These are phyloP conservation scores for Candida ascalaphidarum DNA, from an alignment of 805 yeast species.

Conservation along the genomic window DNA sequence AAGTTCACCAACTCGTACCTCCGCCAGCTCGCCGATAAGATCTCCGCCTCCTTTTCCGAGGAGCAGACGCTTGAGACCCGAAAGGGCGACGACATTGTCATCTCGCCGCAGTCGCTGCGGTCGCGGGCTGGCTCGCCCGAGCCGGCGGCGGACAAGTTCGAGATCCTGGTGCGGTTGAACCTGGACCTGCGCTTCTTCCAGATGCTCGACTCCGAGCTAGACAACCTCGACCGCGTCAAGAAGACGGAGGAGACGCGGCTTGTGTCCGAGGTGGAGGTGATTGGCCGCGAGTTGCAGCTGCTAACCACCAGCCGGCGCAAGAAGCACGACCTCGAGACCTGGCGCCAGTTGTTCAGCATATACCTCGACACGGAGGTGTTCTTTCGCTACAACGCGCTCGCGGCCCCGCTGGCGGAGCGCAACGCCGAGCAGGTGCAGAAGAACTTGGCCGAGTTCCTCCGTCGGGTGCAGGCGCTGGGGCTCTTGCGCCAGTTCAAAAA, in stretches of 20 bases:
- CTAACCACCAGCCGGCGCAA: constrained; percentile 22
- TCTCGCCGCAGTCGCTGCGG: constrained; percentile 13
- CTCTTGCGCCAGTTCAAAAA: constrained; percentile 35
- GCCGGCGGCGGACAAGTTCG: constrained; percentile 11
- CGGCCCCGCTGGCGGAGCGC: constrained; percentile 33
- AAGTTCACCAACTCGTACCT: constrained; percentile 21
- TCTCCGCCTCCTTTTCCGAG: too few species aligned
- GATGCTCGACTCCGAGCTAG: constrained; percentile 47
- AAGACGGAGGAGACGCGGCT: constrained; percentile 35
- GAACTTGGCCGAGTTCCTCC: constrained; percentile 33
- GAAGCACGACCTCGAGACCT: constrained; percentile 50
- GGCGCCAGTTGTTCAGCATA: constrained; percentile 61
- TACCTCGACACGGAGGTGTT: constrained; percentile 63
- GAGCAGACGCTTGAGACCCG: constrained; percentile 13
- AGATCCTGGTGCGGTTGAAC: constrained; percentile 35
- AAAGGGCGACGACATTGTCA: constrained; percentile 18
- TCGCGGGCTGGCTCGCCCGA: constrained; percentile 1
- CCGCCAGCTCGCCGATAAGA: constrained; percentile 15
- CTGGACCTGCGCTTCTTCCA: constrained; percentile 56
- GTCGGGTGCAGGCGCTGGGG: constrained; percentile 27
- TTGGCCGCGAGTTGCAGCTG: constrained; percentile 31
- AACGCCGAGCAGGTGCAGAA: constrained; percentile 36
- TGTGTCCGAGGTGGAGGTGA: constrained; percentile 29
- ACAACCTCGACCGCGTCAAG: constrained; percentile 37
- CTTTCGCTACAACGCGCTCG: constrained; percentile 41